Evolutionary conservation across 495 filamentous ascomycete species (phyloP), one percentile per base, ranked within the genome.

Genomic region (Aspergillus biplanus): DNA sequence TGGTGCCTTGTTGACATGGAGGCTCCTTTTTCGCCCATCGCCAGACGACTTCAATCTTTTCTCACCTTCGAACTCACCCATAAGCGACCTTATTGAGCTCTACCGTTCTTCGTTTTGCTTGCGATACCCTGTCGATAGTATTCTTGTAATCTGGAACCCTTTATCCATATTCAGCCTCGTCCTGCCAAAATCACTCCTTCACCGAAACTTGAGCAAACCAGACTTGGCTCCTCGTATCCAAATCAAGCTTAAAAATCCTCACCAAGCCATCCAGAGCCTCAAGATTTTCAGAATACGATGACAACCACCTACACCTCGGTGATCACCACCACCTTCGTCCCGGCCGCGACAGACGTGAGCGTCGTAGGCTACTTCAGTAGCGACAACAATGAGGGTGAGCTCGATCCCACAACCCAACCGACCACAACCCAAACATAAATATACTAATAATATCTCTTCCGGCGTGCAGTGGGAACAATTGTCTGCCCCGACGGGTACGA

Each of bases 321-420:
- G 39, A 47, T 54, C 34, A 61, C 37, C 21, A 54, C 58, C 12
- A 53, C 50, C 34, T 61, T 53, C 21, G 12, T 53, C 50, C 58
- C 58, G 4, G 18, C 34, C 7, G 16, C 34, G n/a, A 8, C 7
- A 16, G 47, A 61, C 11, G 7, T 27, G 18, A 61, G 58, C 31
- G 33, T 61, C n/a, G 50, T 61, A 4, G 58, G 58, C 12, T 61
- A 61, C 58, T 61, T 54, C 35, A 15, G 49, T 12, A 54, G 49
- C 35, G 58, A 49, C 1, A 60, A 46, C 15, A 34, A 48, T 16
- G 39, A 42, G 47, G 16, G 8, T 39, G 47, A 50, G 6, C 16
- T 11, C 21, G 21, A 27, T 27, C 21, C 21, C 21, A 27, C 21
- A 27, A 27, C 21, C 21, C 21, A 27, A 27, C 47, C 21, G n/a